Evolutionary conservation across 441 rosid genomes (phyloP), one percentile per base, ranked within the genome.

Genomic region (Pelargonium citronellum): DNA sequence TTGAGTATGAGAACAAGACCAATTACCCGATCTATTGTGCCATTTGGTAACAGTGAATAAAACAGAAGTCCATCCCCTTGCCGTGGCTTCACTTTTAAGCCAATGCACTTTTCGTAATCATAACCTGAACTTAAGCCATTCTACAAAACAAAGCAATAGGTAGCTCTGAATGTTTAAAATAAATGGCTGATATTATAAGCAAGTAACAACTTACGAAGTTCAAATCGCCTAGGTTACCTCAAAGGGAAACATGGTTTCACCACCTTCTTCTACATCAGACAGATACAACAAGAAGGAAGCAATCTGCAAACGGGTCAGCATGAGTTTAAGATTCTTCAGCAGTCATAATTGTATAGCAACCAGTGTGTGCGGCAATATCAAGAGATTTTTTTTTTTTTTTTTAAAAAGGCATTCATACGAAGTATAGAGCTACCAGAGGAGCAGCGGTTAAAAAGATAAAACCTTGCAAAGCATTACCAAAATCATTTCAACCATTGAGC

Each of bases 241-340:
- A 62, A 82, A 86, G 53, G 97, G 96, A 72, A 90, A 90, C 91
- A 89, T 83, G 37, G 96, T 91, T 84, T 91, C 97, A 67, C 96
- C 95, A 6, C 96, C 97, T 80, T 87, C 89, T 82, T 92, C 95
- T 68, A 90, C 95, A 67, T 86, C 88, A 24, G 96, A 85, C 76
- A 92, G 82, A 81, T 90, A 92, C 76, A 92, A 68, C 76, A 92
- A 79, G 85, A 92, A 92, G 24, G 96, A 90, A 68, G 95, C 96
- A 65, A 85, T 74, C 97, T 88, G 83, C 74, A 39, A 46, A 24
- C 64, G 62, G 65, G 67, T 71, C 63, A 69, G 49, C 64, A 64
- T 11, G 49, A 47, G 41, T 46, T n/a, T 13, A 70, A 51, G 27
- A 71, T 67, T 51, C 72, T 65, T 75, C 44, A 4, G 70, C 55